A percentile compares a stretch with the other conserved stretches of the same genome.
phyloP scores from a whole-genome alignment of 108 stramenopile species.

The Bacterosira constricta region DNA sequence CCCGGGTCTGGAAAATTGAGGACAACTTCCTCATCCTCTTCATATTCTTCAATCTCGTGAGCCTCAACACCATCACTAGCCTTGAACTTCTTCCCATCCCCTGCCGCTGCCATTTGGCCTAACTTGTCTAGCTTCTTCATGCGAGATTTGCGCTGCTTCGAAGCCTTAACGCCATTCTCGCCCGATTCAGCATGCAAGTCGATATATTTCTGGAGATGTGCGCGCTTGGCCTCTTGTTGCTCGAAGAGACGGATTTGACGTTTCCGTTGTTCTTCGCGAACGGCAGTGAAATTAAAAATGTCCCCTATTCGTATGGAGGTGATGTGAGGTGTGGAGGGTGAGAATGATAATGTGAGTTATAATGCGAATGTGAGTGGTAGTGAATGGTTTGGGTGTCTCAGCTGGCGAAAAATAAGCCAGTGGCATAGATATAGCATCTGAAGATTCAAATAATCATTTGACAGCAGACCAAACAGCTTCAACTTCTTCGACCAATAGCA shows the following conservation, averaged over 20 bases:
- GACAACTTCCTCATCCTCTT: constrained; percentile 75
- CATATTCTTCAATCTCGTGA: constrained; percentile 75
- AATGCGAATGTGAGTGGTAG: no score
- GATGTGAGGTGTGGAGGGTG: no score
- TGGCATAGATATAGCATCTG: not conserved
- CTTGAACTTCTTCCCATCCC: constrained; percentile 64
- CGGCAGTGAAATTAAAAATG: constrained; percentile 83
- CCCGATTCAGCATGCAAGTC: constrained; percentile 74
- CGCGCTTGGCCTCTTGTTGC: constrained; percentile 73
- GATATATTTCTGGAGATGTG: constrained; percentile 78
- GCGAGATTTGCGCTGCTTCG: constrained; percentile 63
- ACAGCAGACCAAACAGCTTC: no score
- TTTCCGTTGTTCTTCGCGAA: constrained; percentile 72
- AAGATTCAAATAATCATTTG: no score
- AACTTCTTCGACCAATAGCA: no score
- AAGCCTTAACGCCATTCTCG: constrained; percentile 73
- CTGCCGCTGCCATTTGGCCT: constrained; percentile 64
- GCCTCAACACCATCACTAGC: constrained; percentile 66
- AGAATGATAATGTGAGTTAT: no score
- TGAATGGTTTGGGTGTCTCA: no score
- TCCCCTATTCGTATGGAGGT: constrained; percentile 48
- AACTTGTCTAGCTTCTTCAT: constrained; percentile 82
- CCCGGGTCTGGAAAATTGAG: constrained; percentile 87
- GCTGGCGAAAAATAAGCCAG: not conserved
- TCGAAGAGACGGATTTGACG: constrained; percentile 68